These are phyloP conservation scores for Coemansia sp. DNA, from an alignment of 192 early-diverging fungal genomes.

Conservation along the genomic window DNA sequence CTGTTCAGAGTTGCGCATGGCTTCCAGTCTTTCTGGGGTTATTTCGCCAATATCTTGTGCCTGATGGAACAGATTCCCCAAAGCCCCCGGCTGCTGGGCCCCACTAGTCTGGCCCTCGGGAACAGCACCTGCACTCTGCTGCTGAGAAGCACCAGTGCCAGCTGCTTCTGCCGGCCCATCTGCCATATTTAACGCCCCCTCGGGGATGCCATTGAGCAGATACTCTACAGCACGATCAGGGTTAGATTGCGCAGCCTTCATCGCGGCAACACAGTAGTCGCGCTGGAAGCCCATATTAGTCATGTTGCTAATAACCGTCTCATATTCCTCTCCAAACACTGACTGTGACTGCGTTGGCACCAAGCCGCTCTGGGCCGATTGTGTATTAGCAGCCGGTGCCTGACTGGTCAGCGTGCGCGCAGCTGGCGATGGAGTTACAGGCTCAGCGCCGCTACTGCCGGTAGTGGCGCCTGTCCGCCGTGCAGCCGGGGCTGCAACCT, in stretches of 20 bases:
- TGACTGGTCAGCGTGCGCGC: conserved; percentile 11
- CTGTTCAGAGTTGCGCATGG: conserved; percentile 75
- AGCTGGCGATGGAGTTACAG: conserved; percentile 50
- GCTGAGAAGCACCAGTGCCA: conserved; percentile 6
- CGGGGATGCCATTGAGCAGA: conserved; percentile 69
- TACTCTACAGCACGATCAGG: conserved; percentile 97
- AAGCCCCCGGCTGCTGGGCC: conserved; percentile 6
- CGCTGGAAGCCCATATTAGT: conserved; percentile 94
- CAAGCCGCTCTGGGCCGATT: background rate
- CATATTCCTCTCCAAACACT: conserved; percentile 68
- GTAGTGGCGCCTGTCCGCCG: conserved; percentile 31
- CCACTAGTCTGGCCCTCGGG: conserved; percentile 11
- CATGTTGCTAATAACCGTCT: conserved; percentile 82
- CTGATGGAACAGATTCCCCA: conserved; percentile 61
- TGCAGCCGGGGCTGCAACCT: conserved; percentile 43
- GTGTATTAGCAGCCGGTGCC: background rate
- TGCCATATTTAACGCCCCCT: conserved; percentile 44
- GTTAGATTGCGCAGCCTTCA: conserved; percentile 97
- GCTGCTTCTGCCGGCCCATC: conserved; percentile 41
- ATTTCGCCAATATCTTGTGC: conserved; percentile 28
- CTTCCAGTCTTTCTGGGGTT: conserved; percentile 37
- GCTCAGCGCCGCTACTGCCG: conserved; percentile 39
- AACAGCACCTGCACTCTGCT: conserved; percentile 8
- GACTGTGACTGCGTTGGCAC: conserved; percentile 56
- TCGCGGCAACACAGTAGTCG: conserved; percentile 80